Base-by-base conservation (phyloP, 768 basidiomycete species). In the Xerocomellus chrysenteron region DNA sequence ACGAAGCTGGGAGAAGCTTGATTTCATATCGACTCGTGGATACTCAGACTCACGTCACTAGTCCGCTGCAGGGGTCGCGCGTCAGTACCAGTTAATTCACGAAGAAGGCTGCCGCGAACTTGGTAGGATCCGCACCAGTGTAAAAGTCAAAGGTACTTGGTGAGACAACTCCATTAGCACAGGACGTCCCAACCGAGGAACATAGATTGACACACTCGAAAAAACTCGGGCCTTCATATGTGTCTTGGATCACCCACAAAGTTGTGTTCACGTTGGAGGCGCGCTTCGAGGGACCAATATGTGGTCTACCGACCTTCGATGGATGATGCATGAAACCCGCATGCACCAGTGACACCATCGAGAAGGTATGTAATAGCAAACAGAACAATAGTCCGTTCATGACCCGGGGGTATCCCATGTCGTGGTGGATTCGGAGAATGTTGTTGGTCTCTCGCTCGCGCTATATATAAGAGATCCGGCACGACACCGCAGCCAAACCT, bases 241-340 rank as follows among this genome's bases (percentile, higher is more conserved):
- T 82, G 65, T 88, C 87, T 70, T 88, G 67, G 12, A 81, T 80
- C 14, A 87, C 73, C 88, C 88, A 91, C 7, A 89, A 65, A 61
- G 81, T 84, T 5, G 82, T 62, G 46, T 60, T 65, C 26, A 53
- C 33, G 35, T 10, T 26, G 39, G 61, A 54, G 52, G 58, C 41
- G 5, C 61, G 66, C 52, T 58, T 70, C 8, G 59, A 63, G 33
- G 52, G 45, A 32, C 32, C 47, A 33, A 32, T 46, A 41, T 54
- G 43, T 21, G 52, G 39, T 39, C 21, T 21, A 51, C 19, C 50
- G 21, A 7, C 24, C 2, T 48, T 16, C 37, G 50, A 33, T 43
- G 48, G 17, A 50, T 14, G 54, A 21, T 48, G 49, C 50, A 40
- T 50, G 50, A 58, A 43, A 33, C 55, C 44, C 9, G 59, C 67